These are phyloP conservation scores for Ziziphus jujuba DNA, from an alignment of 306 rosid genomes.

Conservation along the genomic window DNA sequence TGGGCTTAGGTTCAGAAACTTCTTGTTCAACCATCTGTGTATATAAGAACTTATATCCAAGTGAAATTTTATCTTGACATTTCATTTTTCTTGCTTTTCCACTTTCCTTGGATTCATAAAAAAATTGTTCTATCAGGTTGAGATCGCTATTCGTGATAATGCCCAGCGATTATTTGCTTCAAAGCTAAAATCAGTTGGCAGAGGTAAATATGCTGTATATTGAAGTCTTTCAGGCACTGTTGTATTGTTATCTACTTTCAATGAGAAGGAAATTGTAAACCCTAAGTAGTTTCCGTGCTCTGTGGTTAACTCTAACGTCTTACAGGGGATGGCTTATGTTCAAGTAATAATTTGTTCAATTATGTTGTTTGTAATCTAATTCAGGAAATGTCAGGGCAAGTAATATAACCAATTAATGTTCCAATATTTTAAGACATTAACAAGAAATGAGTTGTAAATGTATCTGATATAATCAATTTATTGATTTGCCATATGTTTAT, in stretches of 20 bases:
- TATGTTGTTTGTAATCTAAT: too few species aligned
- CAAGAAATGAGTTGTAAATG: background rate
- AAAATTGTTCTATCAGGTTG: constrained; percentile 54
- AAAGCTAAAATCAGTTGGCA: constrained; percentile 70
- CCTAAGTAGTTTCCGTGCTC: background rate
- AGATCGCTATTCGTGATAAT: constrained; percentile 92
- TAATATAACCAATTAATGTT: too few species aligned
- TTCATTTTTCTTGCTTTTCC: constrained; percentile 10
- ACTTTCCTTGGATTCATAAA: constrained; percentile 15
- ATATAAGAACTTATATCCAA: background rate
- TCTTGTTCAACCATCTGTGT: background rate
- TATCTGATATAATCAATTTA: background rate
- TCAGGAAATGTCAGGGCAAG: too few species aligned
- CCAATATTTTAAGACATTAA: too few species aligned
- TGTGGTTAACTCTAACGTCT: background rate
- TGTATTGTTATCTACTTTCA: background rate
- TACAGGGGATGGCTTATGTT: background rate
- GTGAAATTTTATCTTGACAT: background rate
- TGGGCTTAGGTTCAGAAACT: background rate
- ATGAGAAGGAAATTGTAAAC: background rate
- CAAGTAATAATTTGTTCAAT: background rate
- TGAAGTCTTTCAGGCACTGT: background rate
- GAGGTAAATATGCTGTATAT: constrained; percentile 51
- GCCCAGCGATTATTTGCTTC: constrained; percentile 84
- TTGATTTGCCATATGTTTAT: background rate